Conservation (phyloP, 805 yeast genomes). For the Spathaspora hagerdaliae region DNA sequence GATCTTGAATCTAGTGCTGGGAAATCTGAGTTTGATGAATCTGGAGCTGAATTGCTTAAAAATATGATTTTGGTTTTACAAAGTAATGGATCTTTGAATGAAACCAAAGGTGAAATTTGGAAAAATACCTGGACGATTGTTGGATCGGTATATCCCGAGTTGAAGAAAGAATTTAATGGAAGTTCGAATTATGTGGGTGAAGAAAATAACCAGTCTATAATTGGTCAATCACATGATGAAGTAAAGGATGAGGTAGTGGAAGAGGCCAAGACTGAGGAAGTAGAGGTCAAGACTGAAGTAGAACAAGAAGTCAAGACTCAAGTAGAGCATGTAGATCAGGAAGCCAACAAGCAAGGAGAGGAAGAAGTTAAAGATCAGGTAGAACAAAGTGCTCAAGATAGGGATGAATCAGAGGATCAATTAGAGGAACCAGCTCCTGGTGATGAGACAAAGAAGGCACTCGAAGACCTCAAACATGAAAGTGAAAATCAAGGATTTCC, state of each 20-base stretch:
- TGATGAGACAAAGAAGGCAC: too few relatives aligned
- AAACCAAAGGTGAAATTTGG: slow-evolving; percentile 25
- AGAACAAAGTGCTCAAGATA: too few relatives aligned
- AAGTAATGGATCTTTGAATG: slow-evolving; percentile 18
- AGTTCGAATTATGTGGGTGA: neutral
- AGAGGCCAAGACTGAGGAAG: slow-evolving; percentile 1
- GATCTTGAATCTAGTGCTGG: slow-evolving; percentile 14
- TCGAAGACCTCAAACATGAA: too few relatives aligned
- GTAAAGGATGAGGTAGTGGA: neutral
- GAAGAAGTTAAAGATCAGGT: too few relatives aligned
- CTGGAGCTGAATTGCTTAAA: slow-evolving; percentile 34
- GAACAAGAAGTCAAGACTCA: too few relatives aligned
- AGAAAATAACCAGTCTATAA: neutral
- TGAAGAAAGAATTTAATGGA: slow-evolving; percentile 16
- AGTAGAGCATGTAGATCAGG: too few relatives aligned
- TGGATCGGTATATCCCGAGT: slow-evolving; percentile 23
- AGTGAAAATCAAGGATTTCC: too few relatives aligned
- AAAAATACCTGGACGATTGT: slow-evolving; percentile 29
- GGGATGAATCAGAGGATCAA: too few relatives aligned
- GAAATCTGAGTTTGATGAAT: slow-evolving; percentile 22
- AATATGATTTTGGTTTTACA: slow-evolving; percentile 40
- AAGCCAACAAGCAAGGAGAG: too few relatives aligned
- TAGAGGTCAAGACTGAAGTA: neutral
- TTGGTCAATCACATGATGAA: neutral
- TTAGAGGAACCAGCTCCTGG: too few relatives aligned